phyloP scores from a whole-genome alignment of 441 rosid species.

The Erysimum pusillum region DNA sequence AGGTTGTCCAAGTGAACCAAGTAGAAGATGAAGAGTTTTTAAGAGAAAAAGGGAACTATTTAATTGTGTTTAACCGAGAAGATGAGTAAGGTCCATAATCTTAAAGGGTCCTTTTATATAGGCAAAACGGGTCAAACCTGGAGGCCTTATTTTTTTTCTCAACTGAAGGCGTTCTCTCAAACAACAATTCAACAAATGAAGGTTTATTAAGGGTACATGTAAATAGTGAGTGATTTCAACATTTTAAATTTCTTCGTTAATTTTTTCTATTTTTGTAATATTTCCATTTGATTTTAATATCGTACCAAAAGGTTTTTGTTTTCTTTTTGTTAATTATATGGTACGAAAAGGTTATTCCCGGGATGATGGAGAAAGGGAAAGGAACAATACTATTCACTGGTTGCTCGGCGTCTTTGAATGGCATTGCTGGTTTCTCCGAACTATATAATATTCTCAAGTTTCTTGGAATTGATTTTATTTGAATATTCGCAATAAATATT shows the following conservation, averaged over 20 bases:
- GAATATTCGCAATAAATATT: neutral
- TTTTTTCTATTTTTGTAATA: neutral
- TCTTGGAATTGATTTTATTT: neutral
- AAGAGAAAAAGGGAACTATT: neutral
- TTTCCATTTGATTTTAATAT: neutral
- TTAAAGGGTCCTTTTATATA: conserved; percentile 38
- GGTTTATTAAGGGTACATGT: neutral
- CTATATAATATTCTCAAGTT: conserved; percentile 57
- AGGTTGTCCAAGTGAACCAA: conserved; percentile 34
- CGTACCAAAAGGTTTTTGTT: conserved; percentile 58
- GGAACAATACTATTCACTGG: conserved; percentile 96
- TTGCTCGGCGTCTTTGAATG: conserved; percentile 87
- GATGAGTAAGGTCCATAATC: conserved; percentile 24
- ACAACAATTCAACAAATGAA: neutral
- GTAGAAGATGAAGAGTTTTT: conserved; percentile 7
- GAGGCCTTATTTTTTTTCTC: conserved; percentile 28
- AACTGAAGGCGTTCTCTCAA: neutral
- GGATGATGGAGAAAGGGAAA: conserved; percentile 89
- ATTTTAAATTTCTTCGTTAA: neutral
- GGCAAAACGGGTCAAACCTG: conserved; percentile 34
- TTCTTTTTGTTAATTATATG: too few species aligned
- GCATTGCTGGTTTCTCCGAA: conserved; percentile 88
- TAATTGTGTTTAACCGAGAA: conserved; percentile 11
- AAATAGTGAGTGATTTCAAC: neutral
- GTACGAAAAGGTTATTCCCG: conserved; percentile 69